Percentiles rank a stretch among this genome's conserved stretches.
phyloP scores from a whole-genome alignment of 2,329 filamentous ascomycete genomes.

The Triangularia setosa region DNA sequence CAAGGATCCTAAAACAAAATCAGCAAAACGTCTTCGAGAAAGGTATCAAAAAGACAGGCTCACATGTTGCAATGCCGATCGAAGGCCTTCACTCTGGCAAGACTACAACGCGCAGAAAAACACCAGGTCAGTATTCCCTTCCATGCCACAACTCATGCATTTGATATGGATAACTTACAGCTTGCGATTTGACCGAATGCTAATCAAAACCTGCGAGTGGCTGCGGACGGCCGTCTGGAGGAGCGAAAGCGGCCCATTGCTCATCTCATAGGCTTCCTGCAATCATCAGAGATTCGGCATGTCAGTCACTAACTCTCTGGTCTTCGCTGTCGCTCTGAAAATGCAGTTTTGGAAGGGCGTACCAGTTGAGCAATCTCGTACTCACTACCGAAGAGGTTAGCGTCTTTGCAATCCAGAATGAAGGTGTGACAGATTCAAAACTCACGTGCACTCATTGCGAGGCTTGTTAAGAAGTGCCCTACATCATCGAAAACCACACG shows the following conservation, averaged over 20 bases:
- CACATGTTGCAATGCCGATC: conserved; percentile 97
- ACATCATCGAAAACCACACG: conserved; percentile 29
- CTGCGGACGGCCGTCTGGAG: conserved; percentile 94
- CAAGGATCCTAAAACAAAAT: conserved; percentile 26
- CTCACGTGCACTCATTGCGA: conserved; percentile 28
- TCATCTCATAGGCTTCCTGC: conserved; percentile 34
- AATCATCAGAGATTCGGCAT: neutral
- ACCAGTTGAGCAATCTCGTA: conserved; percentile 74
- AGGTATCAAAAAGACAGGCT: neutral
- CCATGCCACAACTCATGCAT: neutral
- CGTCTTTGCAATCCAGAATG: neutral
- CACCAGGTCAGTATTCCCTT: neutral
- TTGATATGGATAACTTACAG: conserved; percentile 39
- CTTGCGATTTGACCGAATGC: conserved; percentile 97
- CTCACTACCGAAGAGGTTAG: conserved; percentile 53
- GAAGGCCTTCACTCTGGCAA: conserved; percentile 96
- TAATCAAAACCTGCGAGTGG: conserved; percentile 94
- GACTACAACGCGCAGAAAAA: conserved; percentile 29
- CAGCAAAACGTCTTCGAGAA: conserved; percentile 2
- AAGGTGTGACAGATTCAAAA: neutral
- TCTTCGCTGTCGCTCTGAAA: conserved; percentile 22
- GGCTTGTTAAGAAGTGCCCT: conserved; percentile 27
- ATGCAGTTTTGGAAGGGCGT: conserved; percentile 5
- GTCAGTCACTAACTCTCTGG: conserved; percentile 38
- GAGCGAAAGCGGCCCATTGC: conserved; percentile 79